These are phyloP conservation scores for Ochromonas danica DNA, from an alignment of 108 stramenopile species.

Conservation along the genomic window DNA sequence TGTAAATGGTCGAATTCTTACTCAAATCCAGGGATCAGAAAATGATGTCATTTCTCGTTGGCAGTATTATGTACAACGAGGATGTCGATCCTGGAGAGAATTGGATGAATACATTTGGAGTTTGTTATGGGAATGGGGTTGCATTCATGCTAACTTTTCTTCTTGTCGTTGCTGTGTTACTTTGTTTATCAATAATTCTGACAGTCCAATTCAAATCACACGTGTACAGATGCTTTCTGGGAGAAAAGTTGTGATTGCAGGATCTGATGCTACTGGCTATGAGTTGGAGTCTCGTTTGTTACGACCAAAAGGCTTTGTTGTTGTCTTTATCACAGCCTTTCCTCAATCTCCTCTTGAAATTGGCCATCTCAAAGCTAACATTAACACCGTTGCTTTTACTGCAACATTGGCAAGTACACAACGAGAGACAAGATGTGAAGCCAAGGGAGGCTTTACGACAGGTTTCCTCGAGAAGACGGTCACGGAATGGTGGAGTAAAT, in stretches of 20 bases:
- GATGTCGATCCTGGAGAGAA: neutral
- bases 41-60: neutral
- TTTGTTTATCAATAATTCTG: constrained; percentile 20
- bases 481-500: constrained; percentile 34
- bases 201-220: neutral
- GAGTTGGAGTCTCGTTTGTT: neutral
- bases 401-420: neutral
- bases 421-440: neutral
- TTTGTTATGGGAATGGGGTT: constrained; percentile 23
- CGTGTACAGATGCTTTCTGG: constrained; percentile 16
- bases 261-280: constrained; percentile 1
- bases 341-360: constrained; percentile 12
- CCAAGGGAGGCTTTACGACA: constrained; percentile 7
- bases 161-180: neutral
- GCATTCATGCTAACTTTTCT: neutral
- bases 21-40: neutral
- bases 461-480: constrained; percentile 26
- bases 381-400: constrained; percentile 5
- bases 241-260: neutral
- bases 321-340: neutral
- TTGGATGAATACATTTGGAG: constrained; percentile 1
- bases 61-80: neutral
- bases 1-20: neutral
- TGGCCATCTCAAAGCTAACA: constrained; percentile 8
- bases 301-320: neutral